A percentile compares a stretch with the other conserved stretches of the same genome.
phyloP scores from a whole-genome alignment of 2,329 filamentous ascomycete species.

The Aspergillus vadensis region DNA sequence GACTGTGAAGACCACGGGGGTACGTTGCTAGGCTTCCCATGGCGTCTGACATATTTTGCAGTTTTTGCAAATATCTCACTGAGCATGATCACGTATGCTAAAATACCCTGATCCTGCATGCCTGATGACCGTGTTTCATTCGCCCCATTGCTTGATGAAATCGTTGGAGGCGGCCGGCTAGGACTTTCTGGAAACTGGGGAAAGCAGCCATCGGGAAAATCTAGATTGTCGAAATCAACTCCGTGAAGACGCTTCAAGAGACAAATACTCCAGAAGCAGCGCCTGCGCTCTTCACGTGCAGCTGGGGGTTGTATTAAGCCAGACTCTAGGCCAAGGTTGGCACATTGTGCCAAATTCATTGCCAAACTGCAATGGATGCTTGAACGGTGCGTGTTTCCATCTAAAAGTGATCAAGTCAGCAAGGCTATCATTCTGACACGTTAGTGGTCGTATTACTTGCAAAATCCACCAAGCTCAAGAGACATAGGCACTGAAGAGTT shows the following conservation, averaged over 20 bases:
- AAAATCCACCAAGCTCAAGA: slow-evolving; percentile 46
- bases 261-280: slow-evolving; percentile 49
- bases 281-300: slow-evolving; percentile 36
- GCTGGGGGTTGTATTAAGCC: slow-evolving; percentile 20
- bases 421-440: background rate
- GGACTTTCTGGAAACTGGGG: slow-evolving; percentile 46
- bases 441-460: slow-evolving; percentile 34
- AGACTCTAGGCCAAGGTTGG: slow-evolving; percentile 46
- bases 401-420: slow-evolving; percentile 24
- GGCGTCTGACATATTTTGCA: slow-evolving; percentile 50
- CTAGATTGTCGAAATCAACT: slow-evolving; percentile 44
- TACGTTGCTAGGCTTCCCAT: slow-evolving; percentile 47
- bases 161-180: slow-evolving; percentile 25
- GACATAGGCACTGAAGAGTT: slow-evolving; percentile 46
- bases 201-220: slow-evolving; percentile 38
- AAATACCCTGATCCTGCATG: slow-evolving; percentile 45
- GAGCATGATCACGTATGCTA: slow-evolving; percentile 50
- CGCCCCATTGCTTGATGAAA: slow-evolving; percentile 24
- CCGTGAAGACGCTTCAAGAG: slow-evolving; percentile 49
- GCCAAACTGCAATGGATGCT: slow-evolving; percentile 50
- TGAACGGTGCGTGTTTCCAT: slow-evolving; percentile 50
- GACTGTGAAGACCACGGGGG: slow-evolving; percentile 55
- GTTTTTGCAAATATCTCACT: slow-evolving; percentile 54
- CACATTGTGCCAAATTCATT: slow-evolving; percentile 49
- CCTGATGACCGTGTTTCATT: slow-evolving; percentile 29